phyloP scores from a whole-genome alignment of 495 filamentous ascomycete genomes.

The Bathelium albidoporum region DNA sequence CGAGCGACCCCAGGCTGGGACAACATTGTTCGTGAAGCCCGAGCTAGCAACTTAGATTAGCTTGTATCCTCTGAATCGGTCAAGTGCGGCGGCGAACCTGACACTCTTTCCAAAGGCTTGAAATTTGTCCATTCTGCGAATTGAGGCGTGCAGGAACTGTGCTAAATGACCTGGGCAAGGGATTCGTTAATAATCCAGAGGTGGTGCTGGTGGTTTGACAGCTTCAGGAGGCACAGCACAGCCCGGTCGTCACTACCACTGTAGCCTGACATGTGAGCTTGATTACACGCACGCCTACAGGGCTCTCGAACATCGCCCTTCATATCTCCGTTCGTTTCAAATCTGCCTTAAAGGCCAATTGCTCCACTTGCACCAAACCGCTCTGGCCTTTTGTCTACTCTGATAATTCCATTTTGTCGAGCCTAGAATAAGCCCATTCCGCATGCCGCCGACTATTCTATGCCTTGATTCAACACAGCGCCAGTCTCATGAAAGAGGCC shows the following conservation, averaged over 20 bases:
- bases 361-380: no score
- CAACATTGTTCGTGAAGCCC: slow-evolving; percentile 37
- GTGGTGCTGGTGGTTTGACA: not conserved
- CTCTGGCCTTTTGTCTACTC: no score
- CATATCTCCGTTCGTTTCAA: no score
- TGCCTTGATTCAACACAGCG: no score
- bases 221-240: slow-evolving; percentile 3
- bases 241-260: not conserved
- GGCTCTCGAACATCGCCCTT: no score
- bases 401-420: no score
- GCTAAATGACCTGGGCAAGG: no score
- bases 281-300: no score
- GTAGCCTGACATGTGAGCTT: slow-evolving; percentile 1
- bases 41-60: slow-evolving; percentile 8
- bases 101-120: slow-evolving; percentile 7
- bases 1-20: slow-evolving; percentile 84
- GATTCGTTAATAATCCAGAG: not conserved
- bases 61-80: not conserved
- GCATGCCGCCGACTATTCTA: no score
- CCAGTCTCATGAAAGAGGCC: no score
- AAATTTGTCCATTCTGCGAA: slow-evolving; percentile 19
- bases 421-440: no score
- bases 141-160: not conserved
- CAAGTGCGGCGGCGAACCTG: not conserved
- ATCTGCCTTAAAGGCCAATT: no score